A percentile compares a stretch with the other conserved stretches of the same genome.
Conservation (phyloP, 2,329 filamentous ascomycete species). For the Claviceps pazoutovae region DNA sequence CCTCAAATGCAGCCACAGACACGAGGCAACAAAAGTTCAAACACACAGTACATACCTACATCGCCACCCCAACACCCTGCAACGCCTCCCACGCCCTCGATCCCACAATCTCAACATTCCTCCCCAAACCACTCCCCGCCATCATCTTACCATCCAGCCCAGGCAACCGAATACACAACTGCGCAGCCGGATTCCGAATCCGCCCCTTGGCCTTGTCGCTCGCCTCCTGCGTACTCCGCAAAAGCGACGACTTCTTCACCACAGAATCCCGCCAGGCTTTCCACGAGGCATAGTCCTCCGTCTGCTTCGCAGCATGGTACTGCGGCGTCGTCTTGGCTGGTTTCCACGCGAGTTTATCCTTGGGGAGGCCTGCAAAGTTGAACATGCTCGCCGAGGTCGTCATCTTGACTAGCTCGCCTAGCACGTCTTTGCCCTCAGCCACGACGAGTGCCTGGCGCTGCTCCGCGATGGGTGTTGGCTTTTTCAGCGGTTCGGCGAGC, state of each 20-base stretch:
- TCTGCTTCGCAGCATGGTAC: slow-evolving; percentile 51
- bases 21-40: not conserved
- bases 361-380: slow-evolving; percentile 41
- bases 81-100: slow-evolving; percentile 42
- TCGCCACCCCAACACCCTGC: slow-evolving; percentile 27
- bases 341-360: slow-evolving; percentile 51
- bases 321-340: slow-evolving; percentile 49
- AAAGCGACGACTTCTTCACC: slow-evolving; percentile 36
- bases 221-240: slow-evolving; percentile 10
- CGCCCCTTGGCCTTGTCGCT: slow-evolving; percentile 7
- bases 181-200: slow-evolving; percentile 27
- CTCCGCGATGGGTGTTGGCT: slow-evolving; percentile 28
- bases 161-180: slow-evolving; percentile 36
- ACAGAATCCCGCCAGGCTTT: slow-evolving; percentile 42
- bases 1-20: no score
- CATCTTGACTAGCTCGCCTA: slow-evolving; percentile 51
- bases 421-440: slow-evolving; percentile 48
- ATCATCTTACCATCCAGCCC: slow-evolving; percentile 30
- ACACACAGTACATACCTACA: no score
- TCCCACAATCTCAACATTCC: slow-evolving; percentile 35
- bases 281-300: slow-evolving; percentile 52
- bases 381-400: slow-evolving; percentile 42
- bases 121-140: slow-evolving; percentile 16
- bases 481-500: slow-evolving; percentile 44
- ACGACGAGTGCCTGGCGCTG: slow-evolving; percentile 37